Base-by-base conservation (phyloP, 2,329 filamentous ascomycete species). In the Aspergillus sp. region DNA sequence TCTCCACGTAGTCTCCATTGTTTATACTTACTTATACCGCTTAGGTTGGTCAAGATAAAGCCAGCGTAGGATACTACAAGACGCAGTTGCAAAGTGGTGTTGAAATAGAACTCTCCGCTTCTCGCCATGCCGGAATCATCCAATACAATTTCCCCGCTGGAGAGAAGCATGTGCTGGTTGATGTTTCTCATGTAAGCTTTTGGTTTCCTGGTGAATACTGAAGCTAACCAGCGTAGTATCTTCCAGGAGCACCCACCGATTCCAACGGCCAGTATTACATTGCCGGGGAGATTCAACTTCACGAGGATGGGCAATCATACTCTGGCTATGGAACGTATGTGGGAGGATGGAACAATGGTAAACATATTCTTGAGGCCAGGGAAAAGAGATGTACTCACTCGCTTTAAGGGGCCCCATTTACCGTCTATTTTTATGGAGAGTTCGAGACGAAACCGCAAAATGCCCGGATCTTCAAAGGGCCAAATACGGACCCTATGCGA, bases 41-140 rank as follows among this genome's bases (percentile, higher is more conserved):
- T 20, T 57, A 71, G 69, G 48, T 68, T 51, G 77, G 76, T 3
- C 81, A 75, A 22, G 83, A 88, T 11, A 72, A 78, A 11, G 85
- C 86, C 1, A 77, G 76, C 43, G 86, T 87, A 1, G 87, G 87
- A 0, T 85, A 86, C 61, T 89, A 88, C 67, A 81, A 80, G 48
- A 80, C 89, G 47, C 82, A 78, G 0, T 71, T 90, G 45, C 75
- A 81, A 56, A 82, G 77, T 43, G 82, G 82, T 1, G 78, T 89
- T 50, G 74, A 78, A n/a, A 81, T 82, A 3, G 85, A 89, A 62
- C 85, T 88, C 78, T 89, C 87, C 0, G 80, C 82, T 1, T 80
- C 85, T 0, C 80, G 85, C n/a, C 85, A 85, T 64, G 78, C 85
- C 1, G 83, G 85, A 1, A 72, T 90, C 4, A 88, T 89, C 66